Evolutionary conservation across 768 basidiomycete genomes (phyloP).

Genomic region (Kondoa subrosea): DNA sequence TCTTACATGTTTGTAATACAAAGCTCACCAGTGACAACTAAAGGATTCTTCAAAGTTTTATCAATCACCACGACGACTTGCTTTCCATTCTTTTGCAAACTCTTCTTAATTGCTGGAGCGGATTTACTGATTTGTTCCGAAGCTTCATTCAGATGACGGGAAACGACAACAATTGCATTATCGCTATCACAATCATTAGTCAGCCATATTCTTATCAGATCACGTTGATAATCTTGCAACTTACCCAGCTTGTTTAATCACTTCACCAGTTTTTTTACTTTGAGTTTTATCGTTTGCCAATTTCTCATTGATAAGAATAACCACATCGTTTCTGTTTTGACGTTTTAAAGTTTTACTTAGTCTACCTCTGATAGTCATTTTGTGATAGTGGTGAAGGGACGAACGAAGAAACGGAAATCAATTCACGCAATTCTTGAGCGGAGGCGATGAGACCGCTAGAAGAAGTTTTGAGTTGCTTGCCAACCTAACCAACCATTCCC

Average conservation of each 20-base stretch:
- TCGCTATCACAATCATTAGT: not conserved
- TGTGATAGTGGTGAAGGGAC: not conserved
- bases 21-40: not conserved
- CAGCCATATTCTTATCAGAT: not conserved
- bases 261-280: conserved; percentile 2
- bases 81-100: not conserved
- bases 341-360: too few relatives aligned
- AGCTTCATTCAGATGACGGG: not conserved
- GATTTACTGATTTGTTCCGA: not conserved
- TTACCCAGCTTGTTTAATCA: not conserved
- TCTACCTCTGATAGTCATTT: too few relatives aligned
- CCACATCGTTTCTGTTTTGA: conserved; percentile 1
- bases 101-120: not conserved
- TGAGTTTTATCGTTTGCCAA: not conserved
- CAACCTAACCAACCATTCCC: too few relatives aligned
- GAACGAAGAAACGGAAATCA: not conserved
- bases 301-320: conserved; percentile 2
- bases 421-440: not conserved
- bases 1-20: too few relatives aligned
- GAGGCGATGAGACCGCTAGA: not conserved
- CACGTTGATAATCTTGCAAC: not conserved
- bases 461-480: not conserved
- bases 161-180: conserved; percentile 5
- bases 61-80: conserved; percentile 3
- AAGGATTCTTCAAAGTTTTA: conserved; percentile 6